Evolutionary conservation across 78 protist species (phyloP).

Genomic region (Cavenderia fasciculata): DNA sequence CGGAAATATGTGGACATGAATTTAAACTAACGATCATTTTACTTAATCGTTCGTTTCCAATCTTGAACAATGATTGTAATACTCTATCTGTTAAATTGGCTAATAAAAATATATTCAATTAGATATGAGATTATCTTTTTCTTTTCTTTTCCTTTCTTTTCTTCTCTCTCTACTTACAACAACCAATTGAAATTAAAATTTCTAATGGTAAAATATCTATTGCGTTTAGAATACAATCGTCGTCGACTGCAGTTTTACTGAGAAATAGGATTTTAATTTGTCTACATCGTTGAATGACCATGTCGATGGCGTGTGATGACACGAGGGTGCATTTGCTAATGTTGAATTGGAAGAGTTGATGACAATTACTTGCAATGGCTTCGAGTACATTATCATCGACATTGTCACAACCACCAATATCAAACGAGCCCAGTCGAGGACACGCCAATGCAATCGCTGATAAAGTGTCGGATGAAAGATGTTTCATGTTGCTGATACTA

Average conservation of each 20-base stretch:
- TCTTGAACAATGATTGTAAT: constrained; percentile 1
- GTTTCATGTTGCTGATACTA: constrained; percentile 31
- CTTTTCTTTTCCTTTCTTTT: neutral
- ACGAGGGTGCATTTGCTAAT: constrained; percentile 7
- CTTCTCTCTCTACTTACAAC: neutral
- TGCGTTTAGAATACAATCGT: constrained; percentile 30
- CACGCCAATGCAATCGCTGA: constrained; percentile 45
- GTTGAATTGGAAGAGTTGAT: constrained; percentile 51
- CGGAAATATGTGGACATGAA: constrained; percentile 35
- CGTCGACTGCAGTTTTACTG: constrained; percentile 39
- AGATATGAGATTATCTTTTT: neutral
- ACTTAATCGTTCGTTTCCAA: constrained; percentile 32
- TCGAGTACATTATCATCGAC: constrained; percentile 55
- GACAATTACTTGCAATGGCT: constrained; percentile 29
- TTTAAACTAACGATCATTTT: constrained; percentile 26
- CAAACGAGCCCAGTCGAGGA: constrained; percentile 39
- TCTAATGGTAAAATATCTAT: constrained; percentile 35
- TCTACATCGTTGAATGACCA: constrained; percentile 28
- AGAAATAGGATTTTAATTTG: constrained; percentile 14
- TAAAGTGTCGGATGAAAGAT: constrained; percentile 24
- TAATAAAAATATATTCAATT: neutral
- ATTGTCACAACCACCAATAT: constrained; percentile 36
- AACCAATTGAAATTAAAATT: constrained; percentile 3
- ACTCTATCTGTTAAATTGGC: constrained; percentile 14
- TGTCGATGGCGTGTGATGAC: constrained; percentile 1